Conservation (phyloP, 768 basidiomycete genomes). For the Suillus spraguei region DNA sequence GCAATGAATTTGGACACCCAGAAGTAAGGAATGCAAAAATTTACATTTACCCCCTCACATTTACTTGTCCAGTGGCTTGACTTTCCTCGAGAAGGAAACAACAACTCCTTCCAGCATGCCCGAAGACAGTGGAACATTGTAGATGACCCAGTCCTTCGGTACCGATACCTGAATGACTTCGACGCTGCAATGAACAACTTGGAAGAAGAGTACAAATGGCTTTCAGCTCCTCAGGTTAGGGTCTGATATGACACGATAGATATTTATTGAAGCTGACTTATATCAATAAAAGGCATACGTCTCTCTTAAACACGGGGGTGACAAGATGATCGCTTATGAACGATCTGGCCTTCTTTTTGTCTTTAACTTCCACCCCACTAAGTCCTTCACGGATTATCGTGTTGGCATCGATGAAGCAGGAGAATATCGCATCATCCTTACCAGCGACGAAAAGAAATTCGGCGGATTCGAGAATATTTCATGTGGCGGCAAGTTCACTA, state of each 20-base stretch:
- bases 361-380: slow-evolving; percentile 95
- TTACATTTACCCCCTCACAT: slow-evolving; percentile 3
- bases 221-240: slow-evolving; percentile 73
- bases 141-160: slow-evolving; percentile 85
- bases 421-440: slow-evolving; percentile 80
- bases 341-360: slow-evolving; percentile 92
- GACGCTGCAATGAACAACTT: slow-evolving; percentile 89
- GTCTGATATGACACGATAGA: slow-evolving; percentile 1
- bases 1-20: slow-evolving; percentile 98
- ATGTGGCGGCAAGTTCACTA: slow-evolving; percentile 66
- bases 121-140: slow-evolving; percentile 96
- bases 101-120: slow-evolving; percentile 95
- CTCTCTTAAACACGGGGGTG: slow-evolving; percentile 89
- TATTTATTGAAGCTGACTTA: slow-evolving; percentile 14
- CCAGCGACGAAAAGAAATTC: slow-evolving; percentile 83
- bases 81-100: slow-evolving; percentile 95
- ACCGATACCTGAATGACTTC: slow-evolving; percentile 92
- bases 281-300: slow-evolving; percentile 68
- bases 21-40: slow-evolving; percentile 54
- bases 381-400: slow-evolving; percentile 92
- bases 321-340: slow-evolving; percentile 95
- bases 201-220: slow-evolving; percentile 84
- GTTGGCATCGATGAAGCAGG: slow-evolving; percentile 87
- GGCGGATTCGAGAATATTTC: slow-evolving; percentile 88
- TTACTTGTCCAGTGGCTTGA: slow-evolving; percentile 83